These are phyloP conservation scores for Phytophthora europaea DNA, from an alignment of 352 stramenopile species.

Conservation along the genomic window DNA sequence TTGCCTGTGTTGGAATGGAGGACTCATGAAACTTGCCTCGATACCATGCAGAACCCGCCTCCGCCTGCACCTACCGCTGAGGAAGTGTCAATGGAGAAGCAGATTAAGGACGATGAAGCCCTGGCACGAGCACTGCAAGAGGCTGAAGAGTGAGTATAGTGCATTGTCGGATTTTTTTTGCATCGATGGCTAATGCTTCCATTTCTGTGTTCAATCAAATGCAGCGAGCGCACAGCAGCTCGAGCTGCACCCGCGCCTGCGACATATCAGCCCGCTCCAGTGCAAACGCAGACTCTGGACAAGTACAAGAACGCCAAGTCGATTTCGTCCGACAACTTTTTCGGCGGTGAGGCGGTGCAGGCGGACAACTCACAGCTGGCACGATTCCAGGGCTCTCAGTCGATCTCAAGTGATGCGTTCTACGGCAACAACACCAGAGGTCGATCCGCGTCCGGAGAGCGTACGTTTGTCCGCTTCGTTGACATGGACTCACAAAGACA, in stretches of 20 bases:
- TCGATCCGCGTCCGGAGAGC: slow-evolving; percentile 70
- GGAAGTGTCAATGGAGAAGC: slow-evolving; percentile 63
- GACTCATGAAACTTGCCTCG: background rate
- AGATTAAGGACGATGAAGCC: slow-evolving; percentile 90
- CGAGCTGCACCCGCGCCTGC: slow-evolving; percentile 20
- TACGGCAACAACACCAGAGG: slow-evolving; percentile 70
- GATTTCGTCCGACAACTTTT: slow-evolving; percentile 93
- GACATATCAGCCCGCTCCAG: slow-evolving; percentile 35
- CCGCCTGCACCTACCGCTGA: slow-evolving; percentile 45
- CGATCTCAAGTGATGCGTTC: slow-evolving; percentile 91
- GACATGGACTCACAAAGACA: background rate
- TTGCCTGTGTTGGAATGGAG: background rate
- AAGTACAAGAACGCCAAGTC: slow-evolving; percentile 95
- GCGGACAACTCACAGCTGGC: slow-evolving; percentile 74
- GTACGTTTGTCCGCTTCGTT: slow-evolving; percentile 46
- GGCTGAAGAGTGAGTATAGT: slow-evolving; percentile 70
- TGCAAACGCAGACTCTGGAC: slow-evolving; percentile 72
- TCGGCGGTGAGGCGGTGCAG: slow-evolving; percentile 68
- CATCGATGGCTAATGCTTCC: background rate
- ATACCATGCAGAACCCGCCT: slow-evolving; percentile 67
- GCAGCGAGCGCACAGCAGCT: slow-evolving; percentile 38
- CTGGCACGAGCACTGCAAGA: slow-evolving; percentile 85
- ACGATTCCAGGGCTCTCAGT: slow-evolving; percentile 83
- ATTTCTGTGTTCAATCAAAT: background rate
- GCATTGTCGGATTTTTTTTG: background rate